A percentile compares a stretch with the other conserved stretches of the same genome.
phyloP scores from a whole-genome alignment of 2,329 filamentous ascomycete genomes.

The Sarocladium brachiariae region DNA sequence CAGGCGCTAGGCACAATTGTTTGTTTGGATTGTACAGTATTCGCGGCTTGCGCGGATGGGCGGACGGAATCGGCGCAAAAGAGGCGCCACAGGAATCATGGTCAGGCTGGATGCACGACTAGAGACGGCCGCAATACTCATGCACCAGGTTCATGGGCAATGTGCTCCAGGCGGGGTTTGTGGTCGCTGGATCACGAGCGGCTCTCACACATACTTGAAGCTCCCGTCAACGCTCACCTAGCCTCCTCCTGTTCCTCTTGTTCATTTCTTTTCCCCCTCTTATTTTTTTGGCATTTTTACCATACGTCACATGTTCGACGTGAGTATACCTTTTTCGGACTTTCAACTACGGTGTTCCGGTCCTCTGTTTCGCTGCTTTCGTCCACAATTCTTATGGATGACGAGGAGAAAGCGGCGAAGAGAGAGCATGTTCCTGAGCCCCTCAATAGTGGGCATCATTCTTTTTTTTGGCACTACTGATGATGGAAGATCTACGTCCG shows the following conservation, averaged over 20 bases:
- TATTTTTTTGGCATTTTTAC: constrained; percentile 4
- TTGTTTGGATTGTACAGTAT: constrained; percentile 36
- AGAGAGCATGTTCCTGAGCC: not conserved
- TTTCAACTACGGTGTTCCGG: not conserved
- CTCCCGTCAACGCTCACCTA: constrained; percentile 2
- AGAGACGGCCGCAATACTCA: constrained; percentile 6
- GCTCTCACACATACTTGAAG: not conserved
- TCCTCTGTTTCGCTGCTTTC: constrained; percentile 1
- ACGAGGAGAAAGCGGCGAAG: constrained; percentile 2
- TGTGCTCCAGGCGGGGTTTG: not conserved
- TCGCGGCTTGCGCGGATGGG: constrained; percentile 32
- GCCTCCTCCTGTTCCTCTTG: constrained; percentile 3
- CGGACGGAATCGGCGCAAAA: constrained; percentile 15
- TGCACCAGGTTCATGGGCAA: not conserved
- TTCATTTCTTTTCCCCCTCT: not conserved
- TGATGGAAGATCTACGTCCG: not conserved
- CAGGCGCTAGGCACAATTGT: constrained; percentile 11
- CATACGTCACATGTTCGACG: not conserved
- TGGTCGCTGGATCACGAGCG: constrained; percentile 1
- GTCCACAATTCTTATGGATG: constrained; percentile 7
- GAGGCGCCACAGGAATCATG: constrained; percentile 3
- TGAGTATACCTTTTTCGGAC: constrained; percentile 7
- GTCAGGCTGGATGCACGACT: constrained; percentile 3
- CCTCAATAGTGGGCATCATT: not conserved
- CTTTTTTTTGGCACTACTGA: not conserved